phyloP scores from a whole-genome alignment of 306 rosid genomes.

The Sophora flavescens region DNA sequence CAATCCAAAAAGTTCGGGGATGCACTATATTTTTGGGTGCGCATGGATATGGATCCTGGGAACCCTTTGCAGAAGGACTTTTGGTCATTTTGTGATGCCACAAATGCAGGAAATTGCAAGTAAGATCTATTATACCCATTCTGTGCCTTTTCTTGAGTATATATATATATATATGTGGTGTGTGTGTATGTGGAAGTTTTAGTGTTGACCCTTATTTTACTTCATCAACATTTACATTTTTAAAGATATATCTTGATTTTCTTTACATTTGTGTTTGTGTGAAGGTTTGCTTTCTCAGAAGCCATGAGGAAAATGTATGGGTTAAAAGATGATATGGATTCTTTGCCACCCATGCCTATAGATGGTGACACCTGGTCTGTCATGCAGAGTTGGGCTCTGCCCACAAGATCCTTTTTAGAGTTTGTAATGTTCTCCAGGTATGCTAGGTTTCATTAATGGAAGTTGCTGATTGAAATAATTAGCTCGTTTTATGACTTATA shows the following conservation, averaged over 20 bases:
- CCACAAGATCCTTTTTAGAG: constrained; percentile 91
- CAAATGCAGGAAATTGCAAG: constrained; percentile 99
- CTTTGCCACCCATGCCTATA: constrained; percentile 86
- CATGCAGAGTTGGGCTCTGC: constrained; percentile 90
- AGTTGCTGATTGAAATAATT: constrained; percentile 14
- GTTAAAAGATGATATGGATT: constrained; percentile 54
- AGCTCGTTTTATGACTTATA: constrained; percentile 20
- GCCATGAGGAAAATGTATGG: constrained; percentile 89
- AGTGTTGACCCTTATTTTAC: background rate
- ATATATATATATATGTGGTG: too few species aligned
- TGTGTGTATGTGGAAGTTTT: constrained; percentile 4
- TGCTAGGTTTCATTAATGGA: constrained; percentile 21
- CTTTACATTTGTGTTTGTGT: constrained; percentile 31
- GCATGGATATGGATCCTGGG: constrained; percentile 78
- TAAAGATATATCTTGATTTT: constrained; percentile 33
- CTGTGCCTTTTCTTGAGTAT: constrained; percentile 7
- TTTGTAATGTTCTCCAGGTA: constrained; percentile 98
- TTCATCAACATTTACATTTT: background rate
- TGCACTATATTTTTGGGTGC: constrained; percentile 93
- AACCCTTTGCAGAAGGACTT: constrained; percentile 77
- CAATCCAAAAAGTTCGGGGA: constrained; percentile 79
- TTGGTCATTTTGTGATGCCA: constrained; percentile 92
- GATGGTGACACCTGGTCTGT: constrained; percentile 93
- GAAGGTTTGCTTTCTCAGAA: constrained; percentile 83
- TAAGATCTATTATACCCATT: constrained; percentile 46